Evolutionary conservation across 148 eudicot genomes (phyloP).

Genomic region (Persicaria tinctoria): DNA sequence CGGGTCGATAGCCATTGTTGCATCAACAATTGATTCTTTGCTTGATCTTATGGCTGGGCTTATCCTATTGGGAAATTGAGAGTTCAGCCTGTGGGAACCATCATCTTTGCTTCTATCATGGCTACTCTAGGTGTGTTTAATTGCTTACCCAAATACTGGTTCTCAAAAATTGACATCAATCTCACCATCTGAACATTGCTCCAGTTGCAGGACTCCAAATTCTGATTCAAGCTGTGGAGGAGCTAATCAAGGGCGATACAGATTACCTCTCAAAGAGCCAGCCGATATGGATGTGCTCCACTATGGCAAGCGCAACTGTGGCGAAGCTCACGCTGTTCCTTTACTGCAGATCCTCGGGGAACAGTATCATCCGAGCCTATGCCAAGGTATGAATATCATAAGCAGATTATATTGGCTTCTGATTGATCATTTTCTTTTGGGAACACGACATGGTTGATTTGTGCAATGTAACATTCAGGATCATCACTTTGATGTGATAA

Average conservation of each 20-base stretch:
- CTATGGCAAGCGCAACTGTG: conserved; percentile 69
- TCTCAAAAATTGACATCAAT: background rate
- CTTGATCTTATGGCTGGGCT: conserved; percentile 94
- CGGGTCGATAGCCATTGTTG: conserved; percentile 96
- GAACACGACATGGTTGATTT: too few relatives aligned
- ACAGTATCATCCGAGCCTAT: conserved; percentile 85
- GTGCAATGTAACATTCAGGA: conserved; percentile 31
- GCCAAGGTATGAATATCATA: conserved; percentile 23
- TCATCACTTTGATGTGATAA: conserved; percentile 88
- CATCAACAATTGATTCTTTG: conserved; percentile 86
- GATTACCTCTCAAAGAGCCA: conserved; percentile 47
- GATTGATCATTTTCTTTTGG: too few relatives aligned
- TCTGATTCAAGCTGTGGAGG: conserved; percentile 65
- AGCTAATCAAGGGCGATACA: conserved; percentile 40
- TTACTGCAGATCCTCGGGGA: conserved; percentile 76
- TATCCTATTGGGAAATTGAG: conserved; percentile 18
- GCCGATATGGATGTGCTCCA: conserved; percentile 60
- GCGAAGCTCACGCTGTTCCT: conserved; percentile 63
- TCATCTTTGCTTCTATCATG: too few relatives aligned
- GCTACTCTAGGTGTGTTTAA: conserved; percentile 32
- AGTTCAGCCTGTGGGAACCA: too few relatives aligned
- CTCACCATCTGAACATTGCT: background rate
- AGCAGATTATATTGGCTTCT: too few relatives aligned
- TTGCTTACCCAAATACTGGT: background rate
- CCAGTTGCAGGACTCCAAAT: conserved; percentile 65